phyloP scores from a whole-genome alignment of 1,139 yeast genomes.

The Candida gigantensis region DNA sequence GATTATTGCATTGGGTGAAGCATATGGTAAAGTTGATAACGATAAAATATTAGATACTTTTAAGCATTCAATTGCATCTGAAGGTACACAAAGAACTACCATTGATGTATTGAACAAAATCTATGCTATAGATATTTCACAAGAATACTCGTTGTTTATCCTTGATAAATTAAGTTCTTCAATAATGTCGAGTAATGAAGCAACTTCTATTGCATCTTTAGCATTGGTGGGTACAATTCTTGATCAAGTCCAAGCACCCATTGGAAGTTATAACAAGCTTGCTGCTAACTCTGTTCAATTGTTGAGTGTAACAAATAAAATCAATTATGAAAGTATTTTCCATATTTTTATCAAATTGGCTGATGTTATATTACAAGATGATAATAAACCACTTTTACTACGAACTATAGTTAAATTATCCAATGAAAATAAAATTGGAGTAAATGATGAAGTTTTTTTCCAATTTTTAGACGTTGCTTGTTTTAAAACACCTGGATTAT shows the following conservation, averaged over 20 bases:
- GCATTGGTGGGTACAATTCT: constrained; percentile 22
- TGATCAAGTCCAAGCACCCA: constrained; percentile 4
- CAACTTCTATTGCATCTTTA: constrained; percentile 26
- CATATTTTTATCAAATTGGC: constrained; percentile 14
- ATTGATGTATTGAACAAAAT: constrained; percentile 32
- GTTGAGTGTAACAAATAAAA: constrained; percentile 13
- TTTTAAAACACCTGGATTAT: constrained; percentile 10
- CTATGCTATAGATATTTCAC: constrained; percentile 19
- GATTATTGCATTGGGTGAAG: constrained; percentile 35
- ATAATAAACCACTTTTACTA: constrained; percentile 7
- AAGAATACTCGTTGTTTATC: constrained; percentile 20
- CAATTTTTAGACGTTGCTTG: constrained; percentile 13
- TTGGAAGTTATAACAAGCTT: constrained; percentile 6
- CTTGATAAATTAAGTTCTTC: constrained; percentile 21
- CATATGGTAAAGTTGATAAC: constrained; percentile 15
- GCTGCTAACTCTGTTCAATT: constrained; percentile 14
- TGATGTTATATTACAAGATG: constrained; percentile 1
- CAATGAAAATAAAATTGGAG: constrained; percentile 13
- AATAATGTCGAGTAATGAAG: constrained; percentile 28
- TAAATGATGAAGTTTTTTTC: constrained; percentile 14
- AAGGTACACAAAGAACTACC: constrained; percentile 35
- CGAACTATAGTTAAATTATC: constrained; percentile 14
- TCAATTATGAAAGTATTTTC: constrained; percentile 15
- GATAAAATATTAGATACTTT: constrained; percentile 19
- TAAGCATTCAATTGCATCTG: constrained; percentile 31